Percentiles rank a stretch among this genome's conserved stretches.
These are phyloP conservation scores for Pichia sp. DNA, from an alignment of 1,139 yeast genomes.

Conservation along the genomic window DNA sequence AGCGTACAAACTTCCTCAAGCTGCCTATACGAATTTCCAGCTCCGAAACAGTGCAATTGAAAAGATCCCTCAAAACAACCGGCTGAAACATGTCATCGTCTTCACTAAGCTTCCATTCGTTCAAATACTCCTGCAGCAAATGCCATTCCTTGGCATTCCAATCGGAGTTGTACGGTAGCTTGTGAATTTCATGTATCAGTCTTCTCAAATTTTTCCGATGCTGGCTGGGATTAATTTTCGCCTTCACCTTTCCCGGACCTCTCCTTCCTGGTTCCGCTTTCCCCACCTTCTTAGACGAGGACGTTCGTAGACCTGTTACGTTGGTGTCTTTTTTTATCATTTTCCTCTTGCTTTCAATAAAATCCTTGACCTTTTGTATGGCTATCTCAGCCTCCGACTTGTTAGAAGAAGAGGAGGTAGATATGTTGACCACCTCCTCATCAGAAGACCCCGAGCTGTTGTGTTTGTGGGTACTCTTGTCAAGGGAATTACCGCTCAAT, in stretches of 20 bases:
- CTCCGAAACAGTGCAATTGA: constrained; percentile 26
- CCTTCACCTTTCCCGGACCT: neutral
- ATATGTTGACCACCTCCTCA: neutral
- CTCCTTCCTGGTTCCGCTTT: neutral
- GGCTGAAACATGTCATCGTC: constrained; percentile 21
- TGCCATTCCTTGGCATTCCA: constrained; percentile 20
- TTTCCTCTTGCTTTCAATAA: constrained; percentile 11
- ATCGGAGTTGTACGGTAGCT: constrained; percentile 8
- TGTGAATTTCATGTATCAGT: constrained; percentile 14
- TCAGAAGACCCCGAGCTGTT: neutral
- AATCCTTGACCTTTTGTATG: constrained; percentile 9
- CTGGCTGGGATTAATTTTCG: neutral
- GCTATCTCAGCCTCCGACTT: constrained; percentile 12
- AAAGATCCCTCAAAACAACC: constrained; percentile 18
- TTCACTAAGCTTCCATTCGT: constrained; percentile 18
- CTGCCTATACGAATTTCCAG: constrained; percentile 22
- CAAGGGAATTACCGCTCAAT: neutral
- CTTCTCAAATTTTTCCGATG: constrained; percentile 8
- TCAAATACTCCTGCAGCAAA: constrained; percentile 15
- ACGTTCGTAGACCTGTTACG: neutral
- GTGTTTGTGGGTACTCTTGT: neutral
- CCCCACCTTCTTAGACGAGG: neutral
- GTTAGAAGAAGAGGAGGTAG: neutral
- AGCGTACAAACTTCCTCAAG: constrained; percentile 19
- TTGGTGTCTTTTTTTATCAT: neutral